Base-by-base conservation (phyloP, 176 grass and related monocot genomes). In the Eremochloa ophiuroides region DNA sequence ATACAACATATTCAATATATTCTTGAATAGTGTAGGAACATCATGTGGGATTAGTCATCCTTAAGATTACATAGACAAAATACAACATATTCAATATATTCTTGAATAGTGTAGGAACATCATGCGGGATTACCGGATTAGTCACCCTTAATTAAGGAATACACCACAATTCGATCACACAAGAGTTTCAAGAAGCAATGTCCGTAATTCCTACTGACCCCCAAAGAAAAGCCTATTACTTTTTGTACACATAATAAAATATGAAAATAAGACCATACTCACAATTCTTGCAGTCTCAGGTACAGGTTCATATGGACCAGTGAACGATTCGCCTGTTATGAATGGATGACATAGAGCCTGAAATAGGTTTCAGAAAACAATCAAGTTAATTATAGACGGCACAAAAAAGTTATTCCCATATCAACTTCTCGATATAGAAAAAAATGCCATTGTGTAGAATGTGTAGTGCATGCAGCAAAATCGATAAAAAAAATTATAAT, bases 281-380 rank as follows among this genome's bases (percentile, higher is more conserved):
- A 99, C 97, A 86, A 99, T 99, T 93, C 87, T 88, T 71, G 97
- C 91, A 87, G 93, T 91, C 77, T 99, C 97, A 22, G 84, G 87
- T 40, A 60, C 64, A 51, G 97, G 97, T 60, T 85, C 68, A 76
- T 93, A 96, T 35, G 91, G 87, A 86, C 82, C 60, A 12, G 34
- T 93, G 41, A 96, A 95, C 15, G 86, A 75, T 77, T 96, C 85
- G 1, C 93, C 97, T 80, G 91, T 99, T 74, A 96, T 85, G 78
- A 99, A 99, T 63, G 97, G 97, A 91, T 99, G 97, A 70, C 27
- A 66, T 47, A 87, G 81, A 76, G 93, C 93, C 97, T 98, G 88
- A 98, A 89, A 95, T 37, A 77, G 63, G 38, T 40, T 75, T 64
- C 31, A 59, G 74, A 66, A 58, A 87, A 63, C 46, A 79, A 63